Evolutionary conservation across 495 filamentous ascomycete species (phyloP).

Genomic region (Astrocystis sublimbata): DNA sequence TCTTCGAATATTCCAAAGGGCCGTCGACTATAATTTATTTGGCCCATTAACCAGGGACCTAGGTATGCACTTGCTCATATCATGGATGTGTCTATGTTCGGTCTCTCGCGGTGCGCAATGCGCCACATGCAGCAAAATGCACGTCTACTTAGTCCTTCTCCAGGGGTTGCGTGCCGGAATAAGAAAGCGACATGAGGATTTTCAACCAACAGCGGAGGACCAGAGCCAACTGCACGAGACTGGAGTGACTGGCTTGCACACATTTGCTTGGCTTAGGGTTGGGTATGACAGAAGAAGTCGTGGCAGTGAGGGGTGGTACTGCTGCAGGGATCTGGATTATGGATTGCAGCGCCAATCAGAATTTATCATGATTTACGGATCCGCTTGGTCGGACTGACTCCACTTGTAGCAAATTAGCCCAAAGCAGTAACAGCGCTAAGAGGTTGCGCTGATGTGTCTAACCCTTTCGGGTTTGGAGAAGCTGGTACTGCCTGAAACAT

Average conservation of each 20-base stretch:
- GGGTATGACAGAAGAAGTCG: constrained; percentile 4
- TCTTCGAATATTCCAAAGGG: constrained; percentile 4
- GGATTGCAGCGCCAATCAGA: constrained; percentile 7
- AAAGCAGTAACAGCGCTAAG: background rate
- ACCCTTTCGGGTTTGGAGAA: background rate
- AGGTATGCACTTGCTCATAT: too few relatives aligned
- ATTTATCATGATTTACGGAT: background rate
- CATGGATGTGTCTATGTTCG: too few relatives aligned
- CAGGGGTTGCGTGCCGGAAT: constrained; percentile 1
- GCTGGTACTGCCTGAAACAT: background rate
- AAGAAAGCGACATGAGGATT: background rate
- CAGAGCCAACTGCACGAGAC: too few relatives aligned
- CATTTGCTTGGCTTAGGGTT: too few relatives aligned
- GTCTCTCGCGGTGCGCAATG: constrained; percentile 2
- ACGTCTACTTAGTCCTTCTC: too few relatives aligned
- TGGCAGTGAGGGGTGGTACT: constrained; percentile 4
- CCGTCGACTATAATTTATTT: too few relatives aligned
- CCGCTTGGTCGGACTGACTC: constrained; percentile 6
- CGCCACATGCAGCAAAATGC: constrained; percentile 9
- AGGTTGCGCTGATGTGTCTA: background rate
- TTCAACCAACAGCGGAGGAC: background rate
- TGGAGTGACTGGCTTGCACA: constrained; percentile 1
- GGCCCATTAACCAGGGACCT: too few relatives aligned
- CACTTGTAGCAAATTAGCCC: constrained; percentile 7
- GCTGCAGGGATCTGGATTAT: constrained; percentile 1